phyloP scores from a whole-genome alignment of 257 asterid species.

The Solanum bulbocastanum region DNA sequence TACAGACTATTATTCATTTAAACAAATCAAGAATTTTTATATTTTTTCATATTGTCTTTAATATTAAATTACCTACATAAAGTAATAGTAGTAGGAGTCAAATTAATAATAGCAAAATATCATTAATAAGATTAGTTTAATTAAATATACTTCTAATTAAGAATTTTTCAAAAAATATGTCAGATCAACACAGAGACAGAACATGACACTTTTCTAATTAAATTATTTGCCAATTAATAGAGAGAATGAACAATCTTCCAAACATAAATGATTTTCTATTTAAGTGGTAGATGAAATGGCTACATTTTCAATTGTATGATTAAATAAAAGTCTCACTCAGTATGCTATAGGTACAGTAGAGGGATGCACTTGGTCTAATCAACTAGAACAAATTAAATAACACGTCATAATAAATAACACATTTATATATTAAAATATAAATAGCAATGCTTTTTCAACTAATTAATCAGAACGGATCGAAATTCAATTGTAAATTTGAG shows the following conservation, averaged over 20 bases:
- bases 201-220: background rate
- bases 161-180: background rate
- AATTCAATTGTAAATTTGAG: background rate
- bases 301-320: background rate
- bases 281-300: background rate
- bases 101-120: background rate
- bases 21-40: background rate
- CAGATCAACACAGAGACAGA: background rate
- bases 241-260: background rate
- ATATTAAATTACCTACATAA: background rate
- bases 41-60: too few relatives aligned
- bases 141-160: background rate
- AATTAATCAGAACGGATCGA: background rate
- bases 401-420: background rate
- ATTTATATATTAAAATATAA: background rate
- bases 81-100: background rate
- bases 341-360: background rate
- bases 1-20: background rate
- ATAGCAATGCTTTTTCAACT: background rate
- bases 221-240: background rate
- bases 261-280: background rate
- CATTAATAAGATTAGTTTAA: background rate
- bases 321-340: background rate
- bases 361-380: background rate
- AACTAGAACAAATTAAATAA: background rate